Evolutionary conservation across 2,329 filamentous ascomycete genomes (phyloP).

Genomic region (Helotiales sp.): DNA sequence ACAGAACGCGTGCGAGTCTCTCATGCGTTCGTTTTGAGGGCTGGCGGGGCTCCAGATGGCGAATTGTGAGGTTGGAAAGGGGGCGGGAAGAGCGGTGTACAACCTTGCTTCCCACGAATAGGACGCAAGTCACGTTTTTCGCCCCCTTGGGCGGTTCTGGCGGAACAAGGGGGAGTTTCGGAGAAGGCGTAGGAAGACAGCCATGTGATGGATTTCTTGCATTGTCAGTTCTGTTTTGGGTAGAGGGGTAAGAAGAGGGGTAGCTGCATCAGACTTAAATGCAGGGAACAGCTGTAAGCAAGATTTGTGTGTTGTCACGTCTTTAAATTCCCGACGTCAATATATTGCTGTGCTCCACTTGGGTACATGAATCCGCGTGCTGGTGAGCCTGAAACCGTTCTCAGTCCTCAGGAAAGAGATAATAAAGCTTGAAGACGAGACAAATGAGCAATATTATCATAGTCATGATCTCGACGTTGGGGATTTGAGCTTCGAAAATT

Average conservation of each 20-base stretch:
- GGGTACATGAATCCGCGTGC: slow-evolving; percentile 1
- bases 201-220: slow-evolving; percentile 4
- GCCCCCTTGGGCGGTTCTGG: slow-evolving; percentile 11
- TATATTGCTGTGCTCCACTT: slow-evolving; percentile 10
- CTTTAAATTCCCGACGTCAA: slow-evolving; percentile 13
- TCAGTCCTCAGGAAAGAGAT: neutral
- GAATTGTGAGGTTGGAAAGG: slow-evolving; percentile 18
- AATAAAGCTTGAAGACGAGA: too few species aligned
- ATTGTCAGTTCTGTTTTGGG: slow-evolving; percentile 4
- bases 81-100: slow-evolving; percentile 34
- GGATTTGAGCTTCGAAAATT: neutral
- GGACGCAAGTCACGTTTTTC: slow-evolving; percentile 20
- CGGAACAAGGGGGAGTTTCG: neutral
- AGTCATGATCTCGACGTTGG: neutral
- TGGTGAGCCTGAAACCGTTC: neutral
- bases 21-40: slow-evolving; percentile 29
- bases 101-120: slow-evolving; percentile 11
- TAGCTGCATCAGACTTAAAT: neutral
- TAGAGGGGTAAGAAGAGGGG: slow-evolving; percentile 12
- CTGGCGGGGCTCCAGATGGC: slow-evolving; percentile 19
- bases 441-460: neutral
- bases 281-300: slow-evolving; percentile 8
- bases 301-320: slow-evolving; percentile 14
- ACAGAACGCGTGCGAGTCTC: slow-evolving; percentile 33
- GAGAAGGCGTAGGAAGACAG: neutral